Conservation (phyloP, 495 filamentous ascomycete genomes). For the Penicillium argentinense region DNA sequence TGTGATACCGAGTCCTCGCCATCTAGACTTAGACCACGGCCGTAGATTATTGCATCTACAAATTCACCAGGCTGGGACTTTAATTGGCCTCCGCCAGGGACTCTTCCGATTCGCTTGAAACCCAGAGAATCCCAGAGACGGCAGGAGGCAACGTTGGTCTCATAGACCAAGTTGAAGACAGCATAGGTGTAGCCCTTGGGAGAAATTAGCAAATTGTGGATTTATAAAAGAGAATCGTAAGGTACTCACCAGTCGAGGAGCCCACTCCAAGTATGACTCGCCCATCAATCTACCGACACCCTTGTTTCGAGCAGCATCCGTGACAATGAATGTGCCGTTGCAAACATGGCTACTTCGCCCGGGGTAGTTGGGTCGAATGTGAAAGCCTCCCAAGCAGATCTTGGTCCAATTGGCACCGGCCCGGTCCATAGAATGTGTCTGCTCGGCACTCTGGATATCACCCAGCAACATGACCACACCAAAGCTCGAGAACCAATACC, state of each 20-base stretch:
- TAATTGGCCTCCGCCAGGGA: constrained; percentile 84
- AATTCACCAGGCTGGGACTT: constrained; percentile 75
- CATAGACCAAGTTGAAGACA: constrained; percentile 97
- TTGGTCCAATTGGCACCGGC: constrained; percentile 74
- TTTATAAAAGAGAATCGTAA: background rate
- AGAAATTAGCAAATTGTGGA: background rate
- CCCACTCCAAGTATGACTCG: constrained; percentile 92
- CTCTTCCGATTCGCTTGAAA: constrained; percentile 92
- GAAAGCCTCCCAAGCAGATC: constrained; percentile 89
- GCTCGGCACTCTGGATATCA: constrained; percentile 65
- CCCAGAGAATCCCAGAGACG: constrained; percentile 97
- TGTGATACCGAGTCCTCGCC: constrained; percentile 89
- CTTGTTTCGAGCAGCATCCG: constrained; percentile 81
- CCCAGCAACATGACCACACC: constrained; percentile 92
- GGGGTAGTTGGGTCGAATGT: constrained; percentile 97
- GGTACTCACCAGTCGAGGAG: constrained; percentile 71
- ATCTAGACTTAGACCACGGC: constrained; percentile 74
- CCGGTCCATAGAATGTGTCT: constrained; percentile 54
- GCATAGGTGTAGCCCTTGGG: constrained; percentile 85
- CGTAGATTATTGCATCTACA: constrained; percentile 96
- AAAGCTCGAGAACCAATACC: constrained; percentile 97
- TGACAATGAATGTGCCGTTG: constrained; percentile 94
- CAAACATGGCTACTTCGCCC: constrained; percentile 94
- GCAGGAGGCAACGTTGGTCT: constrained; percentile 93
- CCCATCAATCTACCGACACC: constrained; percentile 94